Conservation (phyloP, 1,139 yeast genomes). For the Geotrichum fermentans region DNA sequence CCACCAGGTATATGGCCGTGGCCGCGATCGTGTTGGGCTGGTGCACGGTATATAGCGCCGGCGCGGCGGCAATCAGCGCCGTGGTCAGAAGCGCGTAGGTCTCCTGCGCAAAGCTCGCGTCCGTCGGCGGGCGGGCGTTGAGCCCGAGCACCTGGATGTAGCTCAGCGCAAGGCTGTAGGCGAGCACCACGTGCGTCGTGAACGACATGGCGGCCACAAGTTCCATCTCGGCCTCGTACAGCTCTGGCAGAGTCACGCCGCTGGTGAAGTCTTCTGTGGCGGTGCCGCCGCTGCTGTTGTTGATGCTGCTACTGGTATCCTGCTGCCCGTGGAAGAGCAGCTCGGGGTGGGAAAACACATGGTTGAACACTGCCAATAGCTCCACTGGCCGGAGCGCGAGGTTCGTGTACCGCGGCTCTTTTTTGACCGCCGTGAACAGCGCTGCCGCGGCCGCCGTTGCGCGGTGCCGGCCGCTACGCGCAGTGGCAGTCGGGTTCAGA, state of each 20-base stretch:
- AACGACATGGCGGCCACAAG: constrained; percentile 26
- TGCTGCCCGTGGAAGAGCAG: not conserved
- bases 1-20: constrained; percentile 28
- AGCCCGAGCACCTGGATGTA: constrained; percentile 26
- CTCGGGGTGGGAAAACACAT: not conserved
- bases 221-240: constrained; percentile 20
- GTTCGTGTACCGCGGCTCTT: constrained; percentile 8
- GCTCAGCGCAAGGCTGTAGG: constrained; percentile 28
- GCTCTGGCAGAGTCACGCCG: constrained; percentile 5
- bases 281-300: not conserved
- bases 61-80: constrained; percentile 23
- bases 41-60: constrained; percentile 24
- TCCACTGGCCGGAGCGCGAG: constrained; percentile 11
- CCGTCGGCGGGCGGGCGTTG: not conserved
- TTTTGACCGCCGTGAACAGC: constrained; percentile 20
- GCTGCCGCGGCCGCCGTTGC: constrained; percentile 18
- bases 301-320: not conserved
- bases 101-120: constrained; percentile 17
- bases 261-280: not conserved
- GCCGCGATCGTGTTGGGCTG: constrained; percentile 32
- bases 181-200: constrained; percentile 27
- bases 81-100: constrained; percentile 30
- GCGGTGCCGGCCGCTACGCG: not conserved
- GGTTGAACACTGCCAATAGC: not conserved
- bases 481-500: constrained; percentile 2